Evolutionary conservation across 1,284 basidiomycete genomes (phyloP).

Genomic region (Phaffia rhodozyma): DNA sequence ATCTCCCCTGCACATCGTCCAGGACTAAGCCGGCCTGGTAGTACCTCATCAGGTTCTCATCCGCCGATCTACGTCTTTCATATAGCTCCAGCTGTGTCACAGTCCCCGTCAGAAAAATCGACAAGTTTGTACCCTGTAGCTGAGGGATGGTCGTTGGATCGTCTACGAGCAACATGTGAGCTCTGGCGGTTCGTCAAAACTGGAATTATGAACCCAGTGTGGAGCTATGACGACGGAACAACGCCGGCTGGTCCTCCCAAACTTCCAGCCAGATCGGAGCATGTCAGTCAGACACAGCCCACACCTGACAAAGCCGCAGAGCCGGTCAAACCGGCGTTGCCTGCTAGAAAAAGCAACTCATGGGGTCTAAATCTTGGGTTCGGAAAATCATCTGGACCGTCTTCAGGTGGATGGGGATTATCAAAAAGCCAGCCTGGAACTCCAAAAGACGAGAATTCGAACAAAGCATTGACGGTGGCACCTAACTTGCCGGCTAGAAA

Average conservation of each 20-base stretch:
- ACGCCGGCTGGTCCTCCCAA: not conserved
- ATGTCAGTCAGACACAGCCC: not conserved
- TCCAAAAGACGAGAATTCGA: not conserved
- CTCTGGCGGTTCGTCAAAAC: slow-evolving; percentile 80
- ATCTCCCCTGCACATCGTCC: slow-evolving; percentile 17
- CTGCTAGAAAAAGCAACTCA: slow-evolving; percentile 13
- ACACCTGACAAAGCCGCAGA: not conserved
- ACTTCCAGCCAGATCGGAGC: not conserved
- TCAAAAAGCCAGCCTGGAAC: not conserved
- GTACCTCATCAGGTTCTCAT: slow-evolving; percentile 11
- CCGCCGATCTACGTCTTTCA: slow-evolving; percentile 35
- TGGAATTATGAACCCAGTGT: slow-evolving; percentile 66
- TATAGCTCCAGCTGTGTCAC: slow-evolving; percentile 24
- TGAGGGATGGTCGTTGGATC: slow-evolving; percentile 53
- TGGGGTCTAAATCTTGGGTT: slow-evolving; percentile 14
- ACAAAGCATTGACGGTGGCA: not conserved
- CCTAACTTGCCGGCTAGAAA: slow-evolving; percentile 4
- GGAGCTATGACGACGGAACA: slow-evolving; percentile 57
- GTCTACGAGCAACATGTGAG: slow-evolving; percentile 74
- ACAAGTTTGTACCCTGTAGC: slow-evolving; percentile 26
- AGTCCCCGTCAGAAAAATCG: not conserved
- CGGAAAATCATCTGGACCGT: not conserved
- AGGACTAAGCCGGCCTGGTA: slow-evolving; percentile 7
- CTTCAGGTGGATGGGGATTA: not conserved
- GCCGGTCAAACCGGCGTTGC: slow-evolving; percentile 2